phyloP scores from a whole-genome alignment of 2,329 filamentous ascomycete genomes.

The Sordariomycetes sp. region DNA sequence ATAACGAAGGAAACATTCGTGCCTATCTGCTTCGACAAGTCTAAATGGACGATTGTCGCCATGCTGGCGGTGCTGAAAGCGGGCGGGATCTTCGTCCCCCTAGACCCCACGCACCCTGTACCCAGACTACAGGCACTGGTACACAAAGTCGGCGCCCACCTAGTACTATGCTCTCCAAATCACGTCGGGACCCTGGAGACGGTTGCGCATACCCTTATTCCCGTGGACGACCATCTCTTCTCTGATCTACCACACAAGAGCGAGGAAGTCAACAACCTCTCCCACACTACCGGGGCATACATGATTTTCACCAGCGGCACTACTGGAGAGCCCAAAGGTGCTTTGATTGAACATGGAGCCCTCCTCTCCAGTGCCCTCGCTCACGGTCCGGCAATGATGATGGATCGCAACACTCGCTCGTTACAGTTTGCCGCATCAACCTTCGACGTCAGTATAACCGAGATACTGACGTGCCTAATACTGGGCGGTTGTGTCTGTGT shows the following conservation, averaged over 20 bases:
- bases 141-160: constrained; percentile 9
- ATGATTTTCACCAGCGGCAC: constrained; percentile 41
- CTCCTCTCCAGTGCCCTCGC: constrained; percentile 10
- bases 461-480: constrained; percentile 5
- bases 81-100: constrained; percentile 13
- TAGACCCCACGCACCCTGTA: constrained; percentile 12
- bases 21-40: constrained; percentile 18
- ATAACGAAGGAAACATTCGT: constrained; percentile 17
- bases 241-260: not conserved
- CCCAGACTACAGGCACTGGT: constrained; percentile 5
- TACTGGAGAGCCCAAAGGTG: constrained; percentile 32
- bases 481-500: constrained; percentile 9
- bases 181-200: constrained; percentile 8
- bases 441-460: constrained; percentile 9
- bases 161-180: constrained; percentile 11
- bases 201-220: constrained; percentile 8
- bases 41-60: constrained; percentile 15
- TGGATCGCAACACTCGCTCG: constrained; percentile 1
- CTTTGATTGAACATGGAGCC: constrained; percentile 10
- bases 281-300: constrained; percentile 19
- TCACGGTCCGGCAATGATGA: constrained; percentile 2
- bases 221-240: constrained; percentile 9
- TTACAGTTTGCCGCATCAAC: constrained; percentile 7
- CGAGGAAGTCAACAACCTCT: constrained; percentile 6
- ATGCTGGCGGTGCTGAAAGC: constrained; percentile 16